Evolutionary conservation across 2,329 filamentous ascomycete species (phyloP).

Genomic region (Aspergillus terreus): DNA sequence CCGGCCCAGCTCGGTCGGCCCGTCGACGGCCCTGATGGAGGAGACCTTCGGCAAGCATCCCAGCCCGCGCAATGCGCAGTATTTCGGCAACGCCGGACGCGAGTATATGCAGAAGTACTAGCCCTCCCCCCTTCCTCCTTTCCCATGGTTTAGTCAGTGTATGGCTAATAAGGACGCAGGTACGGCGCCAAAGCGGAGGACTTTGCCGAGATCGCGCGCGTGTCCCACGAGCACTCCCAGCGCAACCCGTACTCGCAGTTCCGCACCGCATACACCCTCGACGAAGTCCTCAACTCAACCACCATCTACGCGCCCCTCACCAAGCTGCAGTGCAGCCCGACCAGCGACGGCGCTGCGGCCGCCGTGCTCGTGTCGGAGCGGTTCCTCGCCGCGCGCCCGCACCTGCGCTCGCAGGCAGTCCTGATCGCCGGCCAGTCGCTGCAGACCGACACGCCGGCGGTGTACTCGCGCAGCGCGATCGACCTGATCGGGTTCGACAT

Average conservation of each 20-base stretch:
- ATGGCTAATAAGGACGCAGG: conserved; percentile 40
- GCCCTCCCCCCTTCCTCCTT: neutral
- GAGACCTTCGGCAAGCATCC: conserved; percentile 76
- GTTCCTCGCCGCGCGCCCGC: conserved; percentile 80
- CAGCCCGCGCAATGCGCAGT: conserved; percentile 80
- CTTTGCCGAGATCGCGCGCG: conserved; percentile 46
- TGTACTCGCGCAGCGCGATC: conserved; percentile 80
- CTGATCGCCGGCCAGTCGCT: conserved; percentile 84
- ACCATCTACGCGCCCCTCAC: conserved; percentile 85
- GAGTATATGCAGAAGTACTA: conserved; percentile 91
- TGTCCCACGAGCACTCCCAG: conserved; percentile 90
- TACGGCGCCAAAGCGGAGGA: conserved; percentile 2
- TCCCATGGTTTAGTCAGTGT: neutral
- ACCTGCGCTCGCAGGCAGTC: conserved; percentile 78
- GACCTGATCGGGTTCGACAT: conserved; percentile 89
- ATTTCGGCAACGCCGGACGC: conserved; percentile 89
- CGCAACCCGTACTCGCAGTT: conserved; percentile 97
- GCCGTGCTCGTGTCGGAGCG: conserved; percentile 83
- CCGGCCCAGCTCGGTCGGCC: conserved; percentile 72
- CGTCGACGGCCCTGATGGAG: conserved; percentile 72
- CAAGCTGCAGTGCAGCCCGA: conserved; percentile 98
- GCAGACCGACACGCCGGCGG: conserved; percentile 73
- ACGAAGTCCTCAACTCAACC: conserved; percentile 71
- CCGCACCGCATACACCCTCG: conserved; percentile 81
- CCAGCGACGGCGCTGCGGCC: conserved; percentile 86